A percentile compares a stretch with the other conserved stretches of the same genome.
These are phyloP conservation scores for Pulveroboletus sp. DNA, from an alignment of 768 basidiomycete species.

Conservation along the genomic window DNA sequence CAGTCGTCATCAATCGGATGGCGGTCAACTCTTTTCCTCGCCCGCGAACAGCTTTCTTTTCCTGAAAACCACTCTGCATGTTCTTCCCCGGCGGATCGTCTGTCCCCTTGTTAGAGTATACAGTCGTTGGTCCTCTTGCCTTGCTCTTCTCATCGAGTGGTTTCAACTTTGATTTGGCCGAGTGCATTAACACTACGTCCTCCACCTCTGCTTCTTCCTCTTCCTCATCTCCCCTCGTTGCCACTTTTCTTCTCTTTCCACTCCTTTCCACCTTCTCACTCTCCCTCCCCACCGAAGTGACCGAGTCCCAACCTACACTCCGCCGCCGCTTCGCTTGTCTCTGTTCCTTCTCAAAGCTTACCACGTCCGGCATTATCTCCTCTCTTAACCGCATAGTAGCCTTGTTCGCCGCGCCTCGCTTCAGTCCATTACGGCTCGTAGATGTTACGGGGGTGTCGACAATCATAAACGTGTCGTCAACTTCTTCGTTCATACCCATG, in stretches of 20 bases:
- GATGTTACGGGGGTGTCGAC: constrained; percentile 10
- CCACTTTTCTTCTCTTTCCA: constrained; percentile 18
- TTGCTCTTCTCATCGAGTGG: constrained; percentile 6
- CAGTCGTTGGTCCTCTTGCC: not conserved
- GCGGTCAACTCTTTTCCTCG: not conserved
- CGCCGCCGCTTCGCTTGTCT: constrained; percentile 35
- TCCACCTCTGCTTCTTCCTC: constrained; percentile 26
- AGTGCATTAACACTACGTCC: constrained; percentile 10
- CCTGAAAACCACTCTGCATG: constrained; percentile 1
- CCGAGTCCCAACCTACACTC: constrained; percentile 30
- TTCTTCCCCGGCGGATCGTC: not conserved
- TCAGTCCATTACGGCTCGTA: constrained; percentile 17
- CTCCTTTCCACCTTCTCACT: constrained; percentile 19
- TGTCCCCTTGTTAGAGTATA: constrained; percentile 5
- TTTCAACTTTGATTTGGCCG: constrained; percentile 13
- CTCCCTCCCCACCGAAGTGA: constrained; percentile 1
- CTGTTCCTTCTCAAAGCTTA: constrained; percentile 65
- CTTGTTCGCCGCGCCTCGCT: constrained; percentile 53
- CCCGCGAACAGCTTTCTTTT: constrained; percentile 10
- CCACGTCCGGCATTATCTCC: constrained; percentile 72
- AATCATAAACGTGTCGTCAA: constrained; percentile 6
- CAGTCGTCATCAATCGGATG: constrained; percentile 64
- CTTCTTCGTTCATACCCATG: not conserved
- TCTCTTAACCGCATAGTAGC: constrained; percentile 43
- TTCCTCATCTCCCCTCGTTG: constrained; percentile 14